Conservation (phyloP, 345 rosid species). For the Bretschneidera sinensis region DNA sequence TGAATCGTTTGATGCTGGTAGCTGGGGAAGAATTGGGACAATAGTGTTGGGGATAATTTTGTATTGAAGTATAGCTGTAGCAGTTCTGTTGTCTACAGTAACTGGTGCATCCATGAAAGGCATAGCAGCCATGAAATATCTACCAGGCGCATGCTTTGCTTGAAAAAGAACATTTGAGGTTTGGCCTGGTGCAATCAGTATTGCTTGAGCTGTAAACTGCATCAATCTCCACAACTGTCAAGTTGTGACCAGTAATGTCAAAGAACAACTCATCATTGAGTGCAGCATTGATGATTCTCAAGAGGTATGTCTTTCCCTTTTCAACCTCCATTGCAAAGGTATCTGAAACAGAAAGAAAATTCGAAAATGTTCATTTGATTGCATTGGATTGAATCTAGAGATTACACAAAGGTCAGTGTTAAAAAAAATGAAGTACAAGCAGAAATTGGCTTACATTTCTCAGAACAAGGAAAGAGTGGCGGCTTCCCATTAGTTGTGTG, state of each 20-base stretch:
- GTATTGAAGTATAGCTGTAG: slow-evolving; percentile 53
- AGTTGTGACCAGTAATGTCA: slow-evolving; percentile 49
- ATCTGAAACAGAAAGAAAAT: slow-evolving; percentile 19
- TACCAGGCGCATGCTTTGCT: slow-evolving; percentile 41
- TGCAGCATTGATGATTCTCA: slow-evolving; percentile 53
- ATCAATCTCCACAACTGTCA: slow-evolving; percentile 67
- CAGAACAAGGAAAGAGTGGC: slow-evolving; percentile 38
- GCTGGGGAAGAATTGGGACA: slow-evolving; percentile 26
- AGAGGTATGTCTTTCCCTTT: slow-evolving; percentile 45
- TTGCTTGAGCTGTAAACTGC: slow-evolving; percentile 43
- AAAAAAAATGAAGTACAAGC: too few relatives aligned
- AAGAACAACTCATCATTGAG: slow-evolving; percentile 67
- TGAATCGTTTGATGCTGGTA: slow-evolving; percentile 59
- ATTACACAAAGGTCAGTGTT: neutral
- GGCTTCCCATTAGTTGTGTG: slow-evolving; percentile 72
- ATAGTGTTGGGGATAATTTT: slow-evolving; percentile 27
- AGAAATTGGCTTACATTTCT: slow-evolving; percentile 27
- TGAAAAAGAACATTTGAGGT: slow-evolving; percentile 62
- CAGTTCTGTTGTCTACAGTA: slow-evolving; percentile 49
- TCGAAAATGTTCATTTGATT: too few relatives aligned
- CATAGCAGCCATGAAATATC: slow-evolving; percentile 58
- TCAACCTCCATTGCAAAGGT: slow-evolving; percentile 40
- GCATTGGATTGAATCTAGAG: too few relatives aligned
- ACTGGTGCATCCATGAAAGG: slow-evolving; percentile 55
- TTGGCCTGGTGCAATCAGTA: slow-evolving; percentile 58